Percentiles rank a stretch among this genome's conserved stretches.
Evolutionary conservation across 495 filamentous ascomycete genomes (phyloP).

Genomic region (Terfezia claveryi): DNA sequence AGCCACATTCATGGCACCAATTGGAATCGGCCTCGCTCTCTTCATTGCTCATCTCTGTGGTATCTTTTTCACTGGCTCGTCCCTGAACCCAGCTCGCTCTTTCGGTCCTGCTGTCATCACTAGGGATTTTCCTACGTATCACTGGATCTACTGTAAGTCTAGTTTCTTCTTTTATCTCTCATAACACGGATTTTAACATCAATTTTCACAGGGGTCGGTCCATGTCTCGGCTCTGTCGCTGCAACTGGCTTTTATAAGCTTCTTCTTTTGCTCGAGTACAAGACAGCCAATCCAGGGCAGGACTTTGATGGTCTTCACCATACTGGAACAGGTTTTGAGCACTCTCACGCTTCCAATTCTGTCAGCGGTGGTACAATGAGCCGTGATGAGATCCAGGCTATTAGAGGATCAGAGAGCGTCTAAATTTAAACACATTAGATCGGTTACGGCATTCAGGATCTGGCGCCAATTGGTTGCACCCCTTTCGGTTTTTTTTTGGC

Average conservation of each 20-base stretch:
- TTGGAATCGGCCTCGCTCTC: conserved; percentile 53
- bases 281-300: conserved; percentile 21
- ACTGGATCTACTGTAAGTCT: conserved; percentile 42
- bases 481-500: too few relatives aligned
- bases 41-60: conserved; percentile 48
- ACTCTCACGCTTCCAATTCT: too few relatives aligned
- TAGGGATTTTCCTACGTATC: conserved; percentile 38
- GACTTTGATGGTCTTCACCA: conserved; percentile 11
- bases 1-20: conserved; percentile 53
- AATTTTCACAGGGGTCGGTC: conserved; percentile 27
- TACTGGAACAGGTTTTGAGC: too few relatives aligned
- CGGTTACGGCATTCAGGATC: too few relatives aligned
- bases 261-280: conserved; percentile 19
- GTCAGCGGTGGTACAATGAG: too few relatives aligned
- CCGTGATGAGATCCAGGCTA: too few relatives aligned
- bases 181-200: background rate
- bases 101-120: conserved; percentile 51
- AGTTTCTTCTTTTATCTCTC: conserved; percentile 2
- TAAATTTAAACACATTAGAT: too few relatives aligned
- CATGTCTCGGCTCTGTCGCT: conserved; percentile 20
- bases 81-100: conserved; percentile 49
- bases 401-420: too few relatives aligned
- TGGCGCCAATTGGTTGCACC: too few relatives aligned
- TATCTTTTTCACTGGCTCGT: conserved; percentile 52
- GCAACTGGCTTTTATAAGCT: conserved; percentile 17